A percentile compares a stretch with the other conserved stretches of the same genome.
Evolutionary conservation across 148 eudicot species (phyloP).

Genomic region (Amaranthus cruentus): DNA sequence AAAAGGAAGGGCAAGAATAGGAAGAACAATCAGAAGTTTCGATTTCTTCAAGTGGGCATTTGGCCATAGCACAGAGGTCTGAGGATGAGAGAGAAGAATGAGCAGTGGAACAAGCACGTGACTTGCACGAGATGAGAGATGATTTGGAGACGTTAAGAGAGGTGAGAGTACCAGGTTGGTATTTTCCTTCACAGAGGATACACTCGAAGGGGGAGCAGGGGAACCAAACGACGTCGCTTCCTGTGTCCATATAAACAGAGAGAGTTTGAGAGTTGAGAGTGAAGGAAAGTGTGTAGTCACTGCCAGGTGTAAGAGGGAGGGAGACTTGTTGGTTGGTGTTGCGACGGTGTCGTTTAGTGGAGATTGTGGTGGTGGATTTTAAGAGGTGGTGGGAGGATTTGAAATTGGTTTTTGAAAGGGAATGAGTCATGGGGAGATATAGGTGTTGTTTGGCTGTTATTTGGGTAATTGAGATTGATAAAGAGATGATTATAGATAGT

Average conservation of each 20-base stretch:
- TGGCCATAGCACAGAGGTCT: conserved; percentile 80
- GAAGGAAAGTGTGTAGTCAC: conserved; percentile 75
- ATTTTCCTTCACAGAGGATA: conserved; percentile 76
- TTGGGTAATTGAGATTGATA: conserved; percentile 17
- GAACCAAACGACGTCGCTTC: conserved; percentile 89
- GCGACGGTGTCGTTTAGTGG: conserved; percentile 51
- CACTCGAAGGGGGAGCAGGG: conserved; percentile 80
- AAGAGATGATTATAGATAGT: too few species aligned
- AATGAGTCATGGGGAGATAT: conserved; percentile 47
- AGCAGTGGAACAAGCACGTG: conserved; percentile 67
- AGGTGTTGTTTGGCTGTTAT: conserved; percentile 22
- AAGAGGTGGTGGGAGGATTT: conserved; percentile 60
- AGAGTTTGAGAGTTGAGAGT: conserved; percentile 48
- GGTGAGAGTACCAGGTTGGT: conserved; percentile 35
- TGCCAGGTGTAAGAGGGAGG: conserved; percentile 77
- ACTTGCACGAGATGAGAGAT: conserved; percentile 50
- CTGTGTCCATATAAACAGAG: conserved; percentile 90
- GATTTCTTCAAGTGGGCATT: conserved; percentile 61
- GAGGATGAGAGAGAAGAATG: conserved; percentile 61
- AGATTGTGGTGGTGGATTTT: conserved; percentile 55
- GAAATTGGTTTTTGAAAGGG: conserved; percentile 50
- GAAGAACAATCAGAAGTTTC: conserved; percentile 55
- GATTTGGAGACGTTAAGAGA: conserved; percentile 51
- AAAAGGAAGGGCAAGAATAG: conserved; percentile 60
- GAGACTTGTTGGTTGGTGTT: conserved; percentile 43